Conservation (phyloP, 1,139 yeast species). For the Yamadazyma taylorii region DNA sequence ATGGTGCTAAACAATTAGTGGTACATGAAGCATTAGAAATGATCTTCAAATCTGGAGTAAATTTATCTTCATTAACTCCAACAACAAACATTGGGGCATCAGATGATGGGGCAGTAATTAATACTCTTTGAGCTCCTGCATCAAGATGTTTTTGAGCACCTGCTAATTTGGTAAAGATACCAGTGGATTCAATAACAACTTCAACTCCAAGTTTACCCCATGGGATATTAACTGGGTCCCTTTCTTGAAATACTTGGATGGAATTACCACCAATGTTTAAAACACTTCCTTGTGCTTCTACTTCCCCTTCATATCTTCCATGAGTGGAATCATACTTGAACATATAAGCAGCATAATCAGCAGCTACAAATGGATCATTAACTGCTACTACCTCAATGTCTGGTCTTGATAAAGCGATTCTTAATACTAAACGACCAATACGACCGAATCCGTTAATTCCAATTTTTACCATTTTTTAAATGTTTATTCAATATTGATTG, state of each 20-base stretch:
- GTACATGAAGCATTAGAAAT: conserved; percentile 89
- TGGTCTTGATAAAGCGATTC: conserved; percentile 70
- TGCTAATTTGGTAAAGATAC: conserved; percentile 78
- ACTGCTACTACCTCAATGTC: conserved; percentile 77
- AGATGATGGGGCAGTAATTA: conserved; percentile 84
- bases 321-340: conserved; percentile 88
- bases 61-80: conserved; percentile 77
- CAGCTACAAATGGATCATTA: conserved; percentile 81
- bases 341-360: conserved; percentile 85
- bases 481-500: too few relatives aligned
- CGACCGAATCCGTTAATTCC: conserved; percentile 93
- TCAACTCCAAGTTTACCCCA: conserved; percentile 81
- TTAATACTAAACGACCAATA: conserved; percentile 82
- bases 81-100: conserved; percentile 89
- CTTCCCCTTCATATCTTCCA: conserved; percentile 74
- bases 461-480: conserved; percentile 21
- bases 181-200: conserved; percentile 83
- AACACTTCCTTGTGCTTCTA: conserved; percentile 53
- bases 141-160: conserved; percentile 79
- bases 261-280: conserved; percentile 67
- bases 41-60: conserved; percentile 68
- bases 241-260: conserved; percentile 71
- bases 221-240: conserved; percentile 78
- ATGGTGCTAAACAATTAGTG: conserved; percentile 88
- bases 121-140: conserved; percentile 88